These are phyloP conservation scores for Cyclotella kingstonii DNA, from an alignment of 108 stramenopile genomes.

Conservation along the genomic window DNA sequence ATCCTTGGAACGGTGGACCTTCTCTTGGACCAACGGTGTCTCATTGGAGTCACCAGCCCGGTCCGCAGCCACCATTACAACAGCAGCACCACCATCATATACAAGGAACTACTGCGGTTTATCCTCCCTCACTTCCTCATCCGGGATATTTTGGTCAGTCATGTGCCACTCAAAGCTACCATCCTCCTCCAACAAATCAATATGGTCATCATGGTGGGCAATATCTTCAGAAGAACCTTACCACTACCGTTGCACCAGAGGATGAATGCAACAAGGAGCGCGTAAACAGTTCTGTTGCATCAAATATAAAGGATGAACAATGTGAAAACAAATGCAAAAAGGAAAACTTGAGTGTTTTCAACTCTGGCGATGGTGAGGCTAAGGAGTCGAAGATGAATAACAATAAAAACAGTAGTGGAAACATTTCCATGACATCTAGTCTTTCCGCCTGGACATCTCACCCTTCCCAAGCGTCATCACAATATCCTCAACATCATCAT, in stretches of 20 bases:
- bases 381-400: too few relatives aligned
- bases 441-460: background rate
- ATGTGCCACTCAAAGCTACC: background rate
- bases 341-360: too few relatives aligned
- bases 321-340: too few relatives aligned
- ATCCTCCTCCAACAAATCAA: background rate
- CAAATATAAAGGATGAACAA: too few relatives aligned
- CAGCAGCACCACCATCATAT: background rate
- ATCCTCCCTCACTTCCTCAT: too few relatives aligned
- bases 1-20: background rate
- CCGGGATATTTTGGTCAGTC: background rate
- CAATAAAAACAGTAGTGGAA: too few relatives aligned
- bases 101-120: too few relatives aligned
- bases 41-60: conserved; percentile 7
- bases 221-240: too few relatives aligned
- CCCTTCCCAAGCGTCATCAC: background rate
- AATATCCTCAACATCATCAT: background rate
- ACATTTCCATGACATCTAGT: background rate
- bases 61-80: background rate
- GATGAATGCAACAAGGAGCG: too few relatives aligned
- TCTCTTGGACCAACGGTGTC: background rate
- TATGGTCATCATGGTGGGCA: background rate
- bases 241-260: too few relatives aligned
- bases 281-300: too few relatives aligned
- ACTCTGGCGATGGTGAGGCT: too few relatives aligned